Base-by-base conservation (phyloP, 2,329 filamentous ascomycete genomes). In the Septoria linicola region DNA sequence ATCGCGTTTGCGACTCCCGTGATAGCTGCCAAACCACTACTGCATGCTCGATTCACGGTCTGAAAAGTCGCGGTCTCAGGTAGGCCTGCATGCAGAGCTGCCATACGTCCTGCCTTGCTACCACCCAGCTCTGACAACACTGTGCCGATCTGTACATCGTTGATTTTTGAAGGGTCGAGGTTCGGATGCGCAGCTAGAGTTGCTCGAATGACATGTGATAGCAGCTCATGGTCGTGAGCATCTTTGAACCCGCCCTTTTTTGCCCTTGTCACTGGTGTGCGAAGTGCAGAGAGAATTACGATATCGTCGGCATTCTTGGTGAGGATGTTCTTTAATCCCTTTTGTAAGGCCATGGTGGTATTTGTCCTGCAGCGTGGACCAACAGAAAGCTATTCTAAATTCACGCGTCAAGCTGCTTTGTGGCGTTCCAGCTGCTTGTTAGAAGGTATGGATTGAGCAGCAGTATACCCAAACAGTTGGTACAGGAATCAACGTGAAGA, bases 61-160 rank as follows among this genome's bases (percentile, higher is more conserved):
- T 90, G 86, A 62, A 96, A 85, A 11, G 83, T 80, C 1, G 88
- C 90, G 1, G 79, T 79, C 59, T 80, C 80, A 13, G 87, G 80
- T 66, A 85, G 88, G 27, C 89, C 89, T 51, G 85, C 84, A 73
- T 95, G 88, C 72, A 90, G 87, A 63, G 92, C 81, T 37, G 89
- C 89, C 88, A 95, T 95, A 59, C 91, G 87, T 1, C 87, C 89
- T 0, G 90, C 90, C 76, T 96, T 96, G 61, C 82, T 85, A 51
- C 91, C 91, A 59, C 91, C 91, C 11, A 96, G 85, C 70, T 96
- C 90, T 21, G 89, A 89, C 48, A 96, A 83, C 3, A 96, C 91
- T 27, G 89, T 90, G 60, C 91, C 92, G 49, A 96, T 84, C 57
- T 84, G 85, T 3, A 96, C 82, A 66, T 96, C 92, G 62, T 95